Evolutionary conservation across 2,329 filamentous ascomycete species (phyloP), one percentile per base, ranked within the genome.

Genomic region (Botrytis fabae): DNA sequence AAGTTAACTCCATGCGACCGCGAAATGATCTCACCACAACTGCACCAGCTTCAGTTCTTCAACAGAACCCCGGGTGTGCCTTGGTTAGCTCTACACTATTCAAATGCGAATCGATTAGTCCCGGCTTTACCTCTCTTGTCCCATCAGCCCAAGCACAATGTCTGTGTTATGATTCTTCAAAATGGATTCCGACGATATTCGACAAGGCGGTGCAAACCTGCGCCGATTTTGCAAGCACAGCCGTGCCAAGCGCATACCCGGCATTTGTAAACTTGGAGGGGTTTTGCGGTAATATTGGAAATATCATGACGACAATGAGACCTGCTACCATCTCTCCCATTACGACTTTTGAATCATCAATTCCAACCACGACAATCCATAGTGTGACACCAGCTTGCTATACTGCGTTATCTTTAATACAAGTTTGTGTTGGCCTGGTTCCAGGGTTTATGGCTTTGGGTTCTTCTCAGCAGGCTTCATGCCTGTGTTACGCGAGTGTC

Each of bases 161-260:
- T 73, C 76, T 79, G n/a, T 80, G 78, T 63, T 80, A 80, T 63
- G 77, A 76, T 2, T 74, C 73, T 10, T 75, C 74, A 2, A 32
- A 64, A 1, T 80, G 78, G 78, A 68, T 59, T 7, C 78, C 78
- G 1, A 64, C 68, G 8, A 40, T 77, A 12, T 77, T 80, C 66
- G 78, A 80, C 32, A 62, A 69, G 8, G 78, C 78, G 0, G 76
- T 78, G 3, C 72, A 74, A 16, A 74, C 69, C 3, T 80, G 78
- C 51, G 78, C 77, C 0, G 65, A 68, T 20, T 79, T 75, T 57
- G 78, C 78, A 3, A 70, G 54, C 0, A 76, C 73, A 0, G 76
- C 74, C 22, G 74, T 71, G 0, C 74, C 74, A 1, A 48, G 38
- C 5, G 76, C 74, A 5, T 77, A 76, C 61, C 42, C 62, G 7